Base-by-base conservation (phyloP, 2,329 filamentous ascomycete genomes). In the Clarireedia sp. region DNA sequence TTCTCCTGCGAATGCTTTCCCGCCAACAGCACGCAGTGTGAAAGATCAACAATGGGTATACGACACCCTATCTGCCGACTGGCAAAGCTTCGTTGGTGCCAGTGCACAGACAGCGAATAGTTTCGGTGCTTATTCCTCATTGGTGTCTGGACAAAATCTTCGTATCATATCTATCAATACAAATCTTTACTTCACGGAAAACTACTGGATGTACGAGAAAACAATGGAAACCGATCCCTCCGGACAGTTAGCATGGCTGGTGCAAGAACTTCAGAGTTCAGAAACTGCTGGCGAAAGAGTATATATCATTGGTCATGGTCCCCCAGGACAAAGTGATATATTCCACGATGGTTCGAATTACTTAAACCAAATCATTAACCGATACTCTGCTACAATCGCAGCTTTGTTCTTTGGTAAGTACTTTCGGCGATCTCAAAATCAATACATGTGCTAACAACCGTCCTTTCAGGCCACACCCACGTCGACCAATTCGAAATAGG, bases 151-250 rank as follows among this genome's bases (percentile, higher is more conserved):
- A 47, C 29, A 44, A 37, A 68, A 70, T 21, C 65, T 74, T 6
- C 67, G 69, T 17, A 66, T 75, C 44, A 74, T 75, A 54, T 73
- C 72, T 5, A 65, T 74, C 56, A 74, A 75, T 63, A 72, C 69
- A 44, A 70, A 72, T 54, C 67, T 73, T 55, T 74, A 71, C 60
- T 74, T 74, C 60, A 70, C 63, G 19, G 63, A 68, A 51, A 74
- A 75, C 60, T 73, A 71, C 59, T 72, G 68, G 63, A 57, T 69
- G 41, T 74, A 71, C 56, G 64, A 68, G 29, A 61, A 65, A 3
- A 67, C 70, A 3, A 73, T 73, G 65, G 64, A 69, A 29, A 60
- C 56, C 12, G 73, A 74, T 56, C 73, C 71, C 5, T 62, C 66
- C 55, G 61, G 64, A 4, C 68, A 58, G 48, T 46, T 74, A 1